Base-by-base conservation (phyloP, 169 alveolate genomes). In the Neospora caninum region DNA sequence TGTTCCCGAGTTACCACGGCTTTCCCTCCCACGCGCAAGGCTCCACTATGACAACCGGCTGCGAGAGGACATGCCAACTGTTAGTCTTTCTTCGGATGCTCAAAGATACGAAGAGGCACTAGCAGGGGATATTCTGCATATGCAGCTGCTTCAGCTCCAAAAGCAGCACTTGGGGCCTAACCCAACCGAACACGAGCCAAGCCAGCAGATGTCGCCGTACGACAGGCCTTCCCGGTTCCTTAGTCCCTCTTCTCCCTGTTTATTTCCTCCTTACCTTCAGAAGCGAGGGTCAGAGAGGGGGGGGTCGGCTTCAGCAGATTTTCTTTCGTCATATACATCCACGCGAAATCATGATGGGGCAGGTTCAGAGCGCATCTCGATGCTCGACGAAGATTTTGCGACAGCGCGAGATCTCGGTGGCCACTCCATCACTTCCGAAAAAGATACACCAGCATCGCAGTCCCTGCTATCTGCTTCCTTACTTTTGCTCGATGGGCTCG, bases 131-230 rank as follows among this genome's bases (percentile, higher is more conserved):
- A 27, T 78, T 34, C 43, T 34, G 20, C 87, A 78, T 22, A 22
- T 78, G 29, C 87, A 78, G 87, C 87, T 78, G 87, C 45, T 31
- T 20, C 87, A 78, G 45, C 43, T 78, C 45, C 87, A 78, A 39
- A 27, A 78, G 45, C 41, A 34, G 22, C 27, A 1, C 41, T 22
- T 34, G 43, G 45, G 87, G 87, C 87, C 87, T 31, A n/a, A 29
- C 78, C 20, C 9, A n/a, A 29, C 20, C 34, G 78, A 64, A 29
- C 87, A 78, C 41, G 41, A 39, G 43, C 31, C 53, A 34, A 45
- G 16, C 43, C 53, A 0, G 87, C 0, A 4, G 43, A 0, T 34
- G 25, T 34, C 87, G 43, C 34, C 0, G 87, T 78, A 0, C 18
- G 2, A 16, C 41, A 27, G 39, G 45, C 34, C 45, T 27, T 78